Conservation (phyloP, 2,329 filamentous ascomycete species). For the Colletotrichum cordylinicola region DNA sequence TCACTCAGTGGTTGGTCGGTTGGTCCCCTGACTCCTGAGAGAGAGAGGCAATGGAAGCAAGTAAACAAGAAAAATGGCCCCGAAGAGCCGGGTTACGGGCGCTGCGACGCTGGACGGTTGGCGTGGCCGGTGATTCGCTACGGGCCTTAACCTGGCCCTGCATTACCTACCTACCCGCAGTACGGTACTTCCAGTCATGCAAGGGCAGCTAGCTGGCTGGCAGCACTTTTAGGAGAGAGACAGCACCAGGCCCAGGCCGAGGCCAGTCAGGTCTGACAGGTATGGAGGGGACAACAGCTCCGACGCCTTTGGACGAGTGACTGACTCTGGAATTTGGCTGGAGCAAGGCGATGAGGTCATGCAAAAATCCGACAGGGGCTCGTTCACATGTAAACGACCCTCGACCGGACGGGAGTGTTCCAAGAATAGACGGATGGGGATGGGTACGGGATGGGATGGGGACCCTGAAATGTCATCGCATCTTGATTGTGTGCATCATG, state of each 20-base stretch:
- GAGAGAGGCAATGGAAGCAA: too few species aligned
- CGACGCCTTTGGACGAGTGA: too few species aligned
- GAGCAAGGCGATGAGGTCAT: background rate
- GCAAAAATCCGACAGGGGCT: background rate
- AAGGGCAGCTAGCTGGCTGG: background rate
- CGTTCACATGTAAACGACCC: background rate
- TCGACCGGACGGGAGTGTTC: background rate
- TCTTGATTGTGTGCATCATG: background rate
- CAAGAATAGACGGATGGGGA: slow-evolving; percentile 3
- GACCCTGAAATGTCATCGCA: background rate
- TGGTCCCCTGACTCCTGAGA: too few species aligned
- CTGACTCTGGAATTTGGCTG: background rate
- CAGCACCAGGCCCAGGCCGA: too few species aligned
- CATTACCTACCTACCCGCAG: background rate
- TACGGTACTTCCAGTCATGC: background rate
- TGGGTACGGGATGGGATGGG: background rate
- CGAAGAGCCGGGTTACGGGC: background rate
- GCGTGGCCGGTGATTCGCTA: background rate
- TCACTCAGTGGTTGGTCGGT: background rate
- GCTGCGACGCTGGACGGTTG: background rate
- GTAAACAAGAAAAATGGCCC: too few species aligned
- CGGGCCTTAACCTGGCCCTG: background rate
- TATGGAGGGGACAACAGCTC: background rate
- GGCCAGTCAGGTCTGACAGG: too few species aligned
- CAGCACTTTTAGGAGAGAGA: too few species aligned